Evolutionary conservation across 208 protist species (phyloP), one percentile per base, ranked within the genome.

Genomic region (Trypanosoma melophagium): DNA sequence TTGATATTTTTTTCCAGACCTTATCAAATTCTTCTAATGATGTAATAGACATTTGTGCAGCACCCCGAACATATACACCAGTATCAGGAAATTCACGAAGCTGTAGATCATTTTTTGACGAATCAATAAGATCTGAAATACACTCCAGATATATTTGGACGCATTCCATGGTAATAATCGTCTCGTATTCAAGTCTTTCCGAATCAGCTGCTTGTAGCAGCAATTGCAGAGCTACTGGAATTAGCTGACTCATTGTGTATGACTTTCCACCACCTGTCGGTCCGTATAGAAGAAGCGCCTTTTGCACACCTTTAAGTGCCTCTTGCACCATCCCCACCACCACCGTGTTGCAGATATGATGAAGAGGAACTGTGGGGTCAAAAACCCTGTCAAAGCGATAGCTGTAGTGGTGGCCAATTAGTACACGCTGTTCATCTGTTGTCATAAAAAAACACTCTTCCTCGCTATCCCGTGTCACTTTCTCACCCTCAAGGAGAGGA

Each of bases 41-140:
- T 31, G 54, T n/a, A 9, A 97, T 93, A 1, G 40, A 25, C 10
- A 83, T 50, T 66, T 94, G 79, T 7, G 77, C 78, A 19, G 96
- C 76, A 12, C 88, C 84, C 12, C 72, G 75, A 8, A 95, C 82
- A 65, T 92, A 90, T 21, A 95, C 87, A 38, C 86, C 92, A 0
- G 80, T 87, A 21, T 87, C 75, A 3, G 87, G 81, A 59, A 91
- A 79, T 72, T 97, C 90, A 61, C 90, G 81, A 4, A 98, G 80
- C 19, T 83, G 66, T 51, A 97, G 70, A 45, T 66, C 31, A 28
- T 35, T 57, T 25, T 47, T 57, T 28, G 50, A 58, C 12, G 61
- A 25, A 38, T 66, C 61, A 55, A 66, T 56, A n/a, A 57, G 61
- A 35, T 66, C 61, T 25, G 61, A 41, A 2, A 66, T n/a, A 47